phyloP scores from a whole-genome alignment of 371 early-diverging fungal species.

The Batkoa obscura region DNA sequence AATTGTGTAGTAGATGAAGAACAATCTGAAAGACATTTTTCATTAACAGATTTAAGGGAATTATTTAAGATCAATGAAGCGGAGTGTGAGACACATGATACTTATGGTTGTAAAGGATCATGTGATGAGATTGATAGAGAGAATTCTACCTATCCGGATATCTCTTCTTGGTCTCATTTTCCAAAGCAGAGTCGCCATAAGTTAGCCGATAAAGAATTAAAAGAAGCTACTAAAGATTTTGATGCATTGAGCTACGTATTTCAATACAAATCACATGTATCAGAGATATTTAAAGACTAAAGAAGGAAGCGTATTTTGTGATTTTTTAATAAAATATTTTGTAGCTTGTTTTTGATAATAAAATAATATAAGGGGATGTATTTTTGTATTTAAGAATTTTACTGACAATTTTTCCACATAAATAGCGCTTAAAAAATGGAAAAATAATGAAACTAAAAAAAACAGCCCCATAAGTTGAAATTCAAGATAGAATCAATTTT shows the following conservation, averaged over 20 bases:
- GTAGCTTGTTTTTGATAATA: no score
- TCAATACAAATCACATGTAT: slow-evolving; percentile 59
- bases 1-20: slow-evolving; percentile 90
- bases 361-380: no score
- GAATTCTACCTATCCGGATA: slow-evolving; percentile 49
- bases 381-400: no score
- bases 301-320: no score
- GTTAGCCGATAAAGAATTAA: slow-evolving; percentile 52
- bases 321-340: no score
- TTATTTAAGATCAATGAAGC: slow-evolving; percentile 67
- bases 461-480: no score
- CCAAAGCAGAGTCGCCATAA: slow-evolving; percentile 38
- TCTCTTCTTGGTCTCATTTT: slow-evolving; percentile 81
- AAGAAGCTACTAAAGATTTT: slow-evolving; percentile 38
- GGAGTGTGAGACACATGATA: slow-evolving; percentile 85
- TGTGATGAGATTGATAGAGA: slow-evolving; percentile 23
- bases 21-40: slow-evolving; percentile 76
- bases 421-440: no score
- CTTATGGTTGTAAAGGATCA: slow-evolving; percentile 83
- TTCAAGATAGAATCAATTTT: no score
- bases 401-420: no score
- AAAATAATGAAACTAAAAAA: no score
- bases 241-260: slow-evolving; percentile 68
- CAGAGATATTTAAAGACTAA: background rate
- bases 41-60: slow-evolving; percentile 68